phyloP scores from a whole-genome alignment of 345 rosid genomes.

The Salix viminalis region DNA sequence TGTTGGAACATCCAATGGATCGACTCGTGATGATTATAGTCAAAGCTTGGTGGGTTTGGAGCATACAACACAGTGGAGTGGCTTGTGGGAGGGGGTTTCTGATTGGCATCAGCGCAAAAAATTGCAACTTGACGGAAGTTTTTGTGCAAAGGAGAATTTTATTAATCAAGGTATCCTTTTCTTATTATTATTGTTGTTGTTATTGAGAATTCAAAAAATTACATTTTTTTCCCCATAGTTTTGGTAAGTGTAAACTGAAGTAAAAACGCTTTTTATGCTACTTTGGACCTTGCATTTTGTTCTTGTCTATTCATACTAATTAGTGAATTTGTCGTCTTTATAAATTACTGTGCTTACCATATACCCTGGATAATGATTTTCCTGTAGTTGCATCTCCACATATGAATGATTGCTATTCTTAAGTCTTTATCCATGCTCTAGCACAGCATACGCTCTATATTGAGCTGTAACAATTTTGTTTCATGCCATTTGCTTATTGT shows the following conservation, averaged over 20 bases:
- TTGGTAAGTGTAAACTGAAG: background rate
- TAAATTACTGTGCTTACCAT: background rate
- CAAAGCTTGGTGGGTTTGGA: constrained; percentile 25
- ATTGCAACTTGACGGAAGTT: constrained; percentile 22
- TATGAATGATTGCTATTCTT: background rate
- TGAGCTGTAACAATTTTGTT: background rate
- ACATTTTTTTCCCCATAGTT: background rate
- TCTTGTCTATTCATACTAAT: background rate
- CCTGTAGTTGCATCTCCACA: background rate
- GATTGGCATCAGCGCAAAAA: constrained; percentile 27
- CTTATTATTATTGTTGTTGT: background rate
- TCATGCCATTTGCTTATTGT: background rate
- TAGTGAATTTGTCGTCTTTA: background rate
- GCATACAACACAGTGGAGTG: constrained; percentile 21
- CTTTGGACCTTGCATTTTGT: background rate
- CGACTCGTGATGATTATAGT: constrained; percentile 19
- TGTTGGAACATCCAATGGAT: constrained; percentile 16
- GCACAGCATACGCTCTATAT: background rate
- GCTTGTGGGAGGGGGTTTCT: constrained; percentile 29
- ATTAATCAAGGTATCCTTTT: constrained; percentile 36
- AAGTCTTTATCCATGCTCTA: background rate
- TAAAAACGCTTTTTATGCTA: background rate
- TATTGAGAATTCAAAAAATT: background rate
- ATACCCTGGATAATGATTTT: background rate
- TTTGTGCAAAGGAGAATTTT: constrained; percentile 24